These are phyloP conservation scores for Aspergillus fijiensis DNA, from an alignment of 2,329 filamentous ascomycete species.

Conservation along the genomic window DNA sequence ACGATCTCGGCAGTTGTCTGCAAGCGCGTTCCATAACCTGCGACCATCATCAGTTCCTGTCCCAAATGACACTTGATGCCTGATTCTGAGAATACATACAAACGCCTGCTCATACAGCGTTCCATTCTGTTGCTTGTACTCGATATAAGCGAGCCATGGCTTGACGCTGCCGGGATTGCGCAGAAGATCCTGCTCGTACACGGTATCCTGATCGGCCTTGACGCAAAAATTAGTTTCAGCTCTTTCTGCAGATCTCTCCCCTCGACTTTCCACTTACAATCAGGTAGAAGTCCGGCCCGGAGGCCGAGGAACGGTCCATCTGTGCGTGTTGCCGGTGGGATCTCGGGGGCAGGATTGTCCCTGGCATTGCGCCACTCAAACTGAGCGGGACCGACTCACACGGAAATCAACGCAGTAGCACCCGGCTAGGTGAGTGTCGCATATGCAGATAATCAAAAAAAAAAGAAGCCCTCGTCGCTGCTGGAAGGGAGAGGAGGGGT, in stretches of 20 bases:
- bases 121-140: conserved; percentile 86
- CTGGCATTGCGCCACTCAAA: conserved; percentile 50
- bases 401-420: conserved; percentile 28
- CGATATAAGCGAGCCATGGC: conserved; percentile 92
- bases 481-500: conserved; percentile 12
- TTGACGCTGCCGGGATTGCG: conserved; percentile 82
- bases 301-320: conserved; percentile 44
- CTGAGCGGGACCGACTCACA: conserved; percentile 37
- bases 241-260: conserved; percentile 10
- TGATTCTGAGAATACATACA: conserved; percentile 40
- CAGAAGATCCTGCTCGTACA: conserved; percentile 94
- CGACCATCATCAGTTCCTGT: conserved; percentile 9
- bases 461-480: conserved; percentile 27
- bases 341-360: conserved; percentile 50
- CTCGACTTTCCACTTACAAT: conserved; percentile 37
- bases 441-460: conserved; percentile 22
- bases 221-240: conserved; percentile 21
- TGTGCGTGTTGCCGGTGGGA: conserved; percentile 44
- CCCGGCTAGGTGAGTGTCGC: conserved; percentile 22
- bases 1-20: conserved; percentile 83
- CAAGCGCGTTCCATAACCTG: conserved; percentile 85
- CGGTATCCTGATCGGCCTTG: conserved; percentile 80
- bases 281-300: conserved; percentile 46
- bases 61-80: background rate
- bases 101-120: conserved; percentile 81